Conservation (phyloP, 192 early-diverging fungal genomes). For the Umbelopsis ramanniana region DNA sequence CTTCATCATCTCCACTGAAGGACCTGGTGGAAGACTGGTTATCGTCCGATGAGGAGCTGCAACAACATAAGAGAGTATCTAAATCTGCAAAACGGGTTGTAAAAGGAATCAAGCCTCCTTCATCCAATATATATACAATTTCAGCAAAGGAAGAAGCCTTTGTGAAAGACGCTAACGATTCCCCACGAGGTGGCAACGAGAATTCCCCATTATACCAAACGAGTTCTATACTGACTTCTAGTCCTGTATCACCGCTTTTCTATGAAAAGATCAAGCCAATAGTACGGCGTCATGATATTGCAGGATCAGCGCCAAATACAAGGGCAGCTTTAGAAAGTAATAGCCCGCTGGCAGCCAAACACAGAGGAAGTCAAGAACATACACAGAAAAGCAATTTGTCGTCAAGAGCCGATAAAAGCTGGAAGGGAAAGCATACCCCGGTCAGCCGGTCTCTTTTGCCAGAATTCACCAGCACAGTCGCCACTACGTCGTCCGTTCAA, state of each 20-base stretch:
- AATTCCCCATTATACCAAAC: neutral
- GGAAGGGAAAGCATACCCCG: neutral
- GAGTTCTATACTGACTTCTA: neutral
- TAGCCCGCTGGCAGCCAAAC: neutral
- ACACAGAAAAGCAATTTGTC: neutral
- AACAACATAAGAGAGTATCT: no score
- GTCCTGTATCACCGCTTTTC: neutral
- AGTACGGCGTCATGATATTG: neutral
- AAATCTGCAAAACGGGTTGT: no score
- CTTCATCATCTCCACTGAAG: no score
- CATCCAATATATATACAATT: no score
- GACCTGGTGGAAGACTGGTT: no score
- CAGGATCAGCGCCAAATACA: no score
- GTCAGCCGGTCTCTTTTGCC: neutral
- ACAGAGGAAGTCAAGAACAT: neutral
- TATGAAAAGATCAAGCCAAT: slow-evolving; percentile 4
- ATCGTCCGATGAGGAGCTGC: no score
- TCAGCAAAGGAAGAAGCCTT: no score
- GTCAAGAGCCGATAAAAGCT: no score
- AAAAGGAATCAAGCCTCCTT: no score
- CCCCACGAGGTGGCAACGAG: neutral
- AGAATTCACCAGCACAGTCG: neutral
- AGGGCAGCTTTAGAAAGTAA: no score
- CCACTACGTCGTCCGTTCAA: neutral
- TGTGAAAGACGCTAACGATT: no score